Evolutionary conservation across 257 asterid species (phyloP).

Genomic region (Datura wrightii): DNA sequence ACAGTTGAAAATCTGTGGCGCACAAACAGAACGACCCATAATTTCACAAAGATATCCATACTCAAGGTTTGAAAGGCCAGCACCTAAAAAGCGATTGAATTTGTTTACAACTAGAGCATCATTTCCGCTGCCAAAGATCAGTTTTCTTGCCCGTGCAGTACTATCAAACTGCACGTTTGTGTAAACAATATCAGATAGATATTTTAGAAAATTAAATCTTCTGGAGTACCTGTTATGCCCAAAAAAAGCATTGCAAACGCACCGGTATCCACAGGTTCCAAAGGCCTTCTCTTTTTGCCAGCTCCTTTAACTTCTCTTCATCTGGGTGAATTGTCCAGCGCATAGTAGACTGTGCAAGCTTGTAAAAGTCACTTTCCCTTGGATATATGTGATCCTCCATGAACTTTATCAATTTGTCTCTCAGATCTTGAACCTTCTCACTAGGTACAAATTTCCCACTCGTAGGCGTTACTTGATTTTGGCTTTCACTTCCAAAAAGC

Average conservation of each 20-base stretch:
- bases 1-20: conserved; percentile 93
- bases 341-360: conserved; percentile 69
- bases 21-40: conserved; percentile 96
- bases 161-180: conserved; percentile 71
- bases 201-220: not conserved
- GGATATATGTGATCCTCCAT: conserved; percentile 87
- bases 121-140: conserved; percentile 48
- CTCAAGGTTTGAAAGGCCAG: conserved; percentile 90
- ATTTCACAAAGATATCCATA: conserved; percentile 92
- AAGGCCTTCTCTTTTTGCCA: conserved; percentile 79
- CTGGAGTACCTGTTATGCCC: not conserved
- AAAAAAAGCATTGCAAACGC: conserved; percentile 37
- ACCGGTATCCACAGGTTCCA: conserved; percentile 97
- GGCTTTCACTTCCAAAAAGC: conserved; percentile 41
- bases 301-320: conserved; percentile 87
- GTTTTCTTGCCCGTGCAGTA: conserved; percentile 80
- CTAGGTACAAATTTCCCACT: conserved; percentile 76
- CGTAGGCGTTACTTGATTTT: conserved; percentile 38
- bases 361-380: conserved; percentile 68
- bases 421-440: conserved; percentile 68
- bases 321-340: conserved; percentile 94
- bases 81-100: conserved; percentile 67
- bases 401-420: conserved; percentile 71
- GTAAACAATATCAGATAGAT: not conserved
- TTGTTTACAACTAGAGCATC: conserved; percentile 47